Conservation (phyloP, 2,329 filamentous ascomycete genomes). For the Pseudogymnoascus sp. region DNA sequence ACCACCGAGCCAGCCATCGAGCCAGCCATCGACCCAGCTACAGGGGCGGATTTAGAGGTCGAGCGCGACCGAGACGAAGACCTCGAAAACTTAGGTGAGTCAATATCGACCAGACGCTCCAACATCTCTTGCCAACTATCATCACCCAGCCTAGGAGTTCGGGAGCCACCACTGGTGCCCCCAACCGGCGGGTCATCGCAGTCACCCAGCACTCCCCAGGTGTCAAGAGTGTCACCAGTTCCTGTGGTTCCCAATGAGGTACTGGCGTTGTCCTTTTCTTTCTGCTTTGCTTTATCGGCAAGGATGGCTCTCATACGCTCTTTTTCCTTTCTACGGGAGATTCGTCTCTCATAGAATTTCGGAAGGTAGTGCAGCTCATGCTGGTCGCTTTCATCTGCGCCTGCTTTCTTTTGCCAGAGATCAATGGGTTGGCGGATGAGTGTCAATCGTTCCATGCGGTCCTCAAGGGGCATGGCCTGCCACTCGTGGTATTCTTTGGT, state of each 20-base stretch:
- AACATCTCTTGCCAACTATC: background rate
- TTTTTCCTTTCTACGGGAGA: background rate
- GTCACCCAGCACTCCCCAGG: background rate
- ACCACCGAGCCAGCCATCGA: background rate
- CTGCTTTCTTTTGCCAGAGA: background rate
- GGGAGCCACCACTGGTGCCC: background rate
- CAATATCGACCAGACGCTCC: background rate
- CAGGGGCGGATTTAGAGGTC: background rate
- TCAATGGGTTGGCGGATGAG: background rate
- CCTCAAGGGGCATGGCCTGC: conserved; percentile 1
- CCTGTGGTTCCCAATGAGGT: background rate
- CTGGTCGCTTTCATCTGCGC: background rate
- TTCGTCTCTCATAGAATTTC: background rate
- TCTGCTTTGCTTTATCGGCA: background rate
- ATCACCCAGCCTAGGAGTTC: background rate
- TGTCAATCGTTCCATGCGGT: conserved; percentile 4
- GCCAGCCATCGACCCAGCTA: background rate
- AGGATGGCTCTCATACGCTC: background rate
- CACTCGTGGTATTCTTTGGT: conserved; percentile 8
- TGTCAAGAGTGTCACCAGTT: background rate
- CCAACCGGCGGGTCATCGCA: background rate
- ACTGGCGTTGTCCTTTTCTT: background rate
- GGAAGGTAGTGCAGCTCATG: conserved; percentile 8
- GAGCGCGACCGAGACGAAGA: background rate
- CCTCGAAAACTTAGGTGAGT: background rate